Evolutionary conservation across 805 yeast species (phyloP).

Genomic region (Hanseniaspora clermontiae): DNA sequence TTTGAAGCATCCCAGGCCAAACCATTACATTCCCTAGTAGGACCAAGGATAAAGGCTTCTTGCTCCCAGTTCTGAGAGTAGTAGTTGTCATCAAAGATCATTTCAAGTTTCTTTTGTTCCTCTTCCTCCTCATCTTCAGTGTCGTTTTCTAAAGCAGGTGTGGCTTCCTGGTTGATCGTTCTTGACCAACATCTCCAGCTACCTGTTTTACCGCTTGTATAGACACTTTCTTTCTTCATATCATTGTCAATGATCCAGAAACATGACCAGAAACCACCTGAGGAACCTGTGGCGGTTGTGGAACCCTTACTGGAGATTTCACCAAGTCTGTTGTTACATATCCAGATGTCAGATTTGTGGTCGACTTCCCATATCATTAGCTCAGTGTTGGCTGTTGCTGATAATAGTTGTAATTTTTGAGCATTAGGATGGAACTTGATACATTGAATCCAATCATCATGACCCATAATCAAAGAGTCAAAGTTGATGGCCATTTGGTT

Average conservation of each 20-base stretch:
- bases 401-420: slow-evolving; percentile 40
- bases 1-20: slow-evolving; percentile 62
- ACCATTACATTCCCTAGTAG: slow-evolving; percentile 63
- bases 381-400: slow-evolving; percentile 87
- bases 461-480: slow-evolving; percentile 93
- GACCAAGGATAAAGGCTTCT: slow-evolving; percentile 57
- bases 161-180: slow-evolving; percentile 23
- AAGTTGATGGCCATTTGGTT: slow-evolving; percentile 50
- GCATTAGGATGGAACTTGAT: slow-evolving; percentile 60
- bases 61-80: slow-evolving; percentile 11
- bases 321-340: slow-evolving; percentile 67
- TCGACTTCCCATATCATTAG: slow-evolving; percentile 92
- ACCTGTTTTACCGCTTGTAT: slow-evolving; percentile 86
- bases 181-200: slow-evolving; percentile 69
- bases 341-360: slow-evolving; percentile 76
- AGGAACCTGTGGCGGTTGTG: slow-evolving; percentile 93
- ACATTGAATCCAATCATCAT: slow-evolving; percentile 92
- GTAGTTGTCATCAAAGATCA: slow-evolving; percentile 9
- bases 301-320: slow-evolving; percentile 94
- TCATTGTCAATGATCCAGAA: slow-evolving; percentile 48
- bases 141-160: slow-evolving; percentile 21
- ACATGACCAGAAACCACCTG: slow-evolving; percentile 58
- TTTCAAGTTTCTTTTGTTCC: slow-evolving; percentile 21
- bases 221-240: slow-evolving; percentile 34
- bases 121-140: slow-evolving; percentile 1